phyloP scores from a whole-genome alignment of 805 yeast genomes.

The Lipomyces sp. region DNA sequence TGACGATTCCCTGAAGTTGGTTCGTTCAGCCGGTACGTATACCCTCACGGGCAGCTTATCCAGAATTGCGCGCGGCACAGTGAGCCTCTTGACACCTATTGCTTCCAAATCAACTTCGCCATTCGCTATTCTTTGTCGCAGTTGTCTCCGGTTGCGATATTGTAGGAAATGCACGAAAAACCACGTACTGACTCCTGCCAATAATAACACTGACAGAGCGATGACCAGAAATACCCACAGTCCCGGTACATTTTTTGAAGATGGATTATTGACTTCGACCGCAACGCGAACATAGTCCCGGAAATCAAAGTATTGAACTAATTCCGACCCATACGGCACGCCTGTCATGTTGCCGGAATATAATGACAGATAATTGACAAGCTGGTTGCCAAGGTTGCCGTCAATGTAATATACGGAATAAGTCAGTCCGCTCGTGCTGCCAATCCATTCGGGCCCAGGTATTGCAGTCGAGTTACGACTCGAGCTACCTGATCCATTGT shows the following conservation, averaged over 20 bases:
- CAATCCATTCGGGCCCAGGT: slow-evolving; percentile 17
- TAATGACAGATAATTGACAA: slow-evolving; percentile 22
- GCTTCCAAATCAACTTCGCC: slow-evolving; percentile 35
- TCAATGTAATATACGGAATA: slow-evolving; percentile 29
- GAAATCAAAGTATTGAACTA: slow-evolving; percentile 23
- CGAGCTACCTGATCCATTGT: slow-evolving; percentile 2
- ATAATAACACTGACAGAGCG: slow-evolving; percentile 27
- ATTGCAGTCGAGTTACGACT: not conserved
- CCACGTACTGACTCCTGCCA: slow-evolving; percentile 11
- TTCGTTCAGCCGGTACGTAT: slow-evolving; percentile 32
- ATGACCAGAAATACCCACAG: slow-evolving; percentile 34
- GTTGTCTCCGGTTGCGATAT: slow-evolving; percentile 23
- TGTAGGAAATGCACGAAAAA: slow-evolving; percentile 24
- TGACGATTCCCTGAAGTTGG: not conserved
- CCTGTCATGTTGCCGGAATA: slow-evolving; percentile 37
- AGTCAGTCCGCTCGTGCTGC: slow-evolving; percentile 17
- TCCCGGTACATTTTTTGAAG: slow-evolving; percentile 17
- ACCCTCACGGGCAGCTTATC: slow-evolving; percentile 29
- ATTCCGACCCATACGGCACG: slow-evolving; percentile 27
- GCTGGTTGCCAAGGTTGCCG: slow-evolving; percentile 10
- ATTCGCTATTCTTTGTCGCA: slow-evolving; percentile 29
- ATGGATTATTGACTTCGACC: slow-evolving; percentile 22
- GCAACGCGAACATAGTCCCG: slow-evolving; percentile 37
- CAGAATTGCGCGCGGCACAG: slow-evolving; percentile 34
- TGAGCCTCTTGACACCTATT: slow-evolving; percentile 33